These are phyloP conservation scores for Daldinia sp. DNA, from an alignment of 2,329 filamentous ascomycete species.

Conservation along the genomic window DNA sequence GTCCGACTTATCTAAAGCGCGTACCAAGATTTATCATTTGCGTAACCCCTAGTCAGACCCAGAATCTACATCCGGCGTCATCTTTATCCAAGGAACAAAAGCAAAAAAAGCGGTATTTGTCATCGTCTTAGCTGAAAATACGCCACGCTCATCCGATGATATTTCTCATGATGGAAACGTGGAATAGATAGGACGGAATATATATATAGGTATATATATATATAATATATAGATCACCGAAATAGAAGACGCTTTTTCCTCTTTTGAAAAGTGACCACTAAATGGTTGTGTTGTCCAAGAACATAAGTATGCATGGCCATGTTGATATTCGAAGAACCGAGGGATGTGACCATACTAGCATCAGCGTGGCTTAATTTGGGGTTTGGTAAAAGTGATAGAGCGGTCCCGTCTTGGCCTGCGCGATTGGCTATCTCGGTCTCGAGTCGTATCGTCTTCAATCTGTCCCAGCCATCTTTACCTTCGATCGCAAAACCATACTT, in stretches of 20 bases:
- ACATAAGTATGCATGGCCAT: constrained; percentile 7
- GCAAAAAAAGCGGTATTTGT: constrained; percentile 15
- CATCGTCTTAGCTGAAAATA: constrained; percentile 7
- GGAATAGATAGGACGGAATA: constrained; percentile 1
- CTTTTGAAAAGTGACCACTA: constrained; percentile 7
- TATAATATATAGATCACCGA: too few species aligned
- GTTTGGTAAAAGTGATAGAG: constrained; percentile 6
- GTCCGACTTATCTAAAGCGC: background rate
- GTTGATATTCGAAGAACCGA: constrained; percentile 4
- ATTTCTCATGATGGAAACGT: constrained; percentile 7
- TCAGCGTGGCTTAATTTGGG: background rate
- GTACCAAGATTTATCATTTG: background rate
- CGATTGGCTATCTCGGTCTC: constrained; percentile 8
- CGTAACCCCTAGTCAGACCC: background rate
- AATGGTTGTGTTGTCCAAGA: constrained; percentile 3
- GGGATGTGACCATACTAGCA: background rate
- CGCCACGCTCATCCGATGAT: constrained; percentile 7
- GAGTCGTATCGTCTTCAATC: constrained; percentile 5
- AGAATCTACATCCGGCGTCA: background rate
- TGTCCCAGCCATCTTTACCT: constrained; percentile 11
- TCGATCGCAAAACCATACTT: constrained; percentile 7
- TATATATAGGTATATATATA: too few species aligned
- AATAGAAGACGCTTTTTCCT: background rate
- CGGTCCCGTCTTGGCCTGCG: constrained; percentile 6
- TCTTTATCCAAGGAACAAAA: constrained; percentile 16